Conservation (phyloP, 805 yeast species). For the Candida takata region DNA sequence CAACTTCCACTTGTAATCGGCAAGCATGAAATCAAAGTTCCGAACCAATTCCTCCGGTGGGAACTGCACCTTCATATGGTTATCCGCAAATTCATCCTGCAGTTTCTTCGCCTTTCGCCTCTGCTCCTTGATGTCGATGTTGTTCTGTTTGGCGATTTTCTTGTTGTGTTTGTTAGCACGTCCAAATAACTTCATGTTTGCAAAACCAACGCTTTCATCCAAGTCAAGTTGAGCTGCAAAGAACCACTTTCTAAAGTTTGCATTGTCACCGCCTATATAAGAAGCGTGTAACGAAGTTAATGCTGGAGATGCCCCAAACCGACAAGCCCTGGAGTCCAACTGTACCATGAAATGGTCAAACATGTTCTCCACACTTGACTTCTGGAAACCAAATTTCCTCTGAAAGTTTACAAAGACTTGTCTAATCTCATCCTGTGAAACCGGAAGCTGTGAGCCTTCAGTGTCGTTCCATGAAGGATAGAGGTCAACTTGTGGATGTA, state of each 20-base stretch:
- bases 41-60: conserved; percentile 36
- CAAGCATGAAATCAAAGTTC: conserved; percentile 48
- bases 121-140: conserved; percentile 28
- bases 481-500: not conserved
- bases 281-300: conserved; percentile 76
- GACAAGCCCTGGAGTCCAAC: conserved; percentile 79
- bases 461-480: conserved; percentile 30
- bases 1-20: conserved; percentile 57
- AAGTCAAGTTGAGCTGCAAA: conserved; percentile 77
- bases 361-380: conserved; percentile 71
- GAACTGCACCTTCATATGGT: conserved; percentile 47
- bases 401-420: conserved; percentile 52
- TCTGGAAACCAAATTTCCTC: conserved; percentile 77
- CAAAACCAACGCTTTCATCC: conserved; percentile 60
- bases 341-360: conserved; percentile 72
- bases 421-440: conserved; percentile 58
- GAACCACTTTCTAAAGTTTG: conserved; percentile 90
- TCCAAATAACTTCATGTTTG: conserved; percentile 46
- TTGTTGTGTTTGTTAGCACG: conserved; percentile 36
- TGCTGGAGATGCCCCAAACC: conserved; percentile 68
- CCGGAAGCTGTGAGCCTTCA: conserved; percentile 42
- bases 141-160: conserved; percentile 35
- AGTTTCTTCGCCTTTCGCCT: conserved; percentile 36
- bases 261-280: conserved; percentile 83
- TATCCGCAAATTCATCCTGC: conserved; percentile 41